Conservation (phyloP, 805 yeast species). For the Wickerhamiella allomyrinae region DNA sequence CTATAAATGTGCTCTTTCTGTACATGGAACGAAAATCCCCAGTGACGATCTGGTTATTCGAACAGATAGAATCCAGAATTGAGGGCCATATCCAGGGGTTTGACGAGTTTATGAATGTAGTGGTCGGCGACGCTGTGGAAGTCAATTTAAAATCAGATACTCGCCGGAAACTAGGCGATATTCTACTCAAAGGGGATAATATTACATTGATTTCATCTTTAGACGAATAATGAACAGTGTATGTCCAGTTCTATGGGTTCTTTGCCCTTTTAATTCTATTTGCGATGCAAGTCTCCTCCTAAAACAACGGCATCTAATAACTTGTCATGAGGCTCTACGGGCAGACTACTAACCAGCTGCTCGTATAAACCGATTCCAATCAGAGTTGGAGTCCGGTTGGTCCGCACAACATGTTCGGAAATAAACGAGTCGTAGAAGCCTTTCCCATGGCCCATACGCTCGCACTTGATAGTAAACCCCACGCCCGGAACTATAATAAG, state of each 20-base stretch:
- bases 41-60: conserved; percentile 82
- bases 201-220: conserved; percentile 49
- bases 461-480: conserved; percentile 43
- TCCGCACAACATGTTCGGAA: conserved; percentile 22
- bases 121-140: conserved; percentile 49
- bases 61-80: conserved; percentile 61
- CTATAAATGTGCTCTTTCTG: conserved; percentile 81
- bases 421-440: conserved; percentile 81
- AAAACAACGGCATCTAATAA: conserved; percentile 40
- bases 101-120: conserved; percentile 92
- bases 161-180: conserved; percentile 34
- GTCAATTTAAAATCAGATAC: conserved; percentile 39
- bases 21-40: conserved; percentile 66
- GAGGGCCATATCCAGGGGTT: conserved; percentile 79
- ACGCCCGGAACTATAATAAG: conserved; percentile 74
- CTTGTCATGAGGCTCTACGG: conserved; percentile 53
- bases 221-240: conserved; percentile 15
- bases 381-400: conserved; percentile 15
- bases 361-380: conserved; percentile 54
- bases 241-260: neutral
- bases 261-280: conserved; percentile 1
- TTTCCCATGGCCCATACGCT: conserved; percentile 80
- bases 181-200: conserved; percentile 86
- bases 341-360: conserved; percentile 42
- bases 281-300: conserved; percentile 18